Base-by-base conservation (phyloP, 83 land plant genomes). In the Diphasiastrum complanatum region DNA sequence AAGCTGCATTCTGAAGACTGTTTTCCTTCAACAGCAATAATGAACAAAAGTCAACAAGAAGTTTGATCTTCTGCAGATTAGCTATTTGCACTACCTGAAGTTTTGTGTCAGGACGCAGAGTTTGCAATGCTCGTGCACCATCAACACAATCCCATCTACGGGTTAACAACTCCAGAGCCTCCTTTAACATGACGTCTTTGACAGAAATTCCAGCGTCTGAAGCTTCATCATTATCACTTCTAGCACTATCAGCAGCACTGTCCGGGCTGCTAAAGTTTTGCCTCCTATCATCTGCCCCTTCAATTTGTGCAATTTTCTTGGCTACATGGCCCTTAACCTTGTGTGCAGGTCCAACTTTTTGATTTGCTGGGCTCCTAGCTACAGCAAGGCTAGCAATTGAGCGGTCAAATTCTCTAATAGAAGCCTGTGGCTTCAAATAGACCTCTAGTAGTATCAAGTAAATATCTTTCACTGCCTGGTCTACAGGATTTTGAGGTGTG, bases 381-480 rank as follows among this genome's bases (percentile, higher is more conserved):
- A 71, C 49, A 38, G 61, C 64, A 16, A 86, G 45, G 48, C 63
- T 78, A 20, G 65, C 65, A 27, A 76, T 72, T 51, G 80, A 45
- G 31, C 66, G 85, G 51, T 89, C 91, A 69, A 78, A 74, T 50
- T 85, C 85, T 37, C 75, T 82, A 30, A 77, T 72, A 25, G 85
- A 71, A 57, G 47, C 78, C 50, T 63, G 36, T 30, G 96, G 96
- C 72, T 86, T 81, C 23, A 93, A 78, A 73, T 93, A 93, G 1
- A 89, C 78, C 79, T 93, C 98, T 60, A 93, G 66, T 47, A 93
- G 86, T n/a, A 78, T 89, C 26, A 83, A 77, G 60, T 89, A 93
- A 46, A 93, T 80, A 48, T 85, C 83, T 23, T 67, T 60, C 50
- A 55, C 57, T 61, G 77, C 48, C 68, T 63, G 90, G 53, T 64